Conservation (phyloP, 2,329 filamentous ascomycete species). For the Xylariaceae sp. region DNA sequence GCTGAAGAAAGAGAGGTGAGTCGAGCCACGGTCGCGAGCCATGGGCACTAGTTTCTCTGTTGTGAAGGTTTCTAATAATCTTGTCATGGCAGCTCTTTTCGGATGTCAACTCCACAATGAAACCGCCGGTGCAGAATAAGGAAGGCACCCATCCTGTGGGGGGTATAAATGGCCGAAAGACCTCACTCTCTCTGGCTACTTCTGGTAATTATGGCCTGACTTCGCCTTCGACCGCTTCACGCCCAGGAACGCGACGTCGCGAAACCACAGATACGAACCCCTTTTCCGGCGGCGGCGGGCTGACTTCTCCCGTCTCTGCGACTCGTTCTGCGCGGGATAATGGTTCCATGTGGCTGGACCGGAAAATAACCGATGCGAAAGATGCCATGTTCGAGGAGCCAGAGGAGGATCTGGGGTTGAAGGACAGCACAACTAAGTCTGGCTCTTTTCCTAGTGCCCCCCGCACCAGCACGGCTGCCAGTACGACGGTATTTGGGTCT, state of each 20-base stretch:
- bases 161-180: constrained; percentile 67
- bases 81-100: constrained; percentile 61
- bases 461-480: constrained; percentile 50
- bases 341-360: constrained; percentile 52
- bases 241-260: constrained; percentile 74
- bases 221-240: constrained; percentile 66
- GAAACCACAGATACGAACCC: constrained; percentile 72
- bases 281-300: constrained; percentile 44
- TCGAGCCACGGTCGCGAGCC: constrained; percentile 15
- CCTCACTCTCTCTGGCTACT: constrained; percentile 71
- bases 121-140: constrained; percentile 75
- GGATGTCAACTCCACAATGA: constrained; percentile 91
- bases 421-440: constrained; percentile 33
- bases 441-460: constrained; percentile 45
- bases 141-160: constrained; percentile 53
- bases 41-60: not conserved
- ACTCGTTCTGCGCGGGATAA: constrained; percentile 62
- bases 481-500: constrained; percentile 42
- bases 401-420: constrained; percentile 38
- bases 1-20: constrained; percentile 57
- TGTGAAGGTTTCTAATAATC: constrained; percentile 26
- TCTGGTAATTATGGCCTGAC: constrained; percentile 63
- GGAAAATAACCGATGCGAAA: constrained; percentile 51
- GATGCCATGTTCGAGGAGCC: constrained; percentile 51
- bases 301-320: constrained; percentile 58